Evolutionary conservation across 164 flowering plant genomes (phyloP).

Genomic region (Akebia trifoliata): DNA sequence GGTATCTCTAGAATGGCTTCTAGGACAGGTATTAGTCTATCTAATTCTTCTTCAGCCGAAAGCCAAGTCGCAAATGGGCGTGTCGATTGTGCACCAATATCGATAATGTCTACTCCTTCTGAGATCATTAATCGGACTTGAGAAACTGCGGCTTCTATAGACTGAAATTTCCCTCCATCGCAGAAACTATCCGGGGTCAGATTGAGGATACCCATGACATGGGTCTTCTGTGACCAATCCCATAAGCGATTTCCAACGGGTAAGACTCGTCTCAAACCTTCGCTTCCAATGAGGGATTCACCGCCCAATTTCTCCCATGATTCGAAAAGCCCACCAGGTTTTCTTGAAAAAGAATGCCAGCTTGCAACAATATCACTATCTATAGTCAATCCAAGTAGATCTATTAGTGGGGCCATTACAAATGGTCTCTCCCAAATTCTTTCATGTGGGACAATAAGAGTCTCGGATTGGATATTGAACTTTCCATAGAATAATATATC

Average conservation of each 20-base stretch:
- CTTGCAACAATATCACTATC: slow-evolving; percentile 56
- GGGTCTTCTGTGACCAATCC: slow-evolving; percentile 80
- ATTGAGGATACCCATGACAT: slow-evolving; percentile 84
- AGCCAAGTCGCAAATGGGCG: slow-evolving; percentile 69
- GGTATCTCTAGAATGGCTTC: slow-evolving; percentile 63
- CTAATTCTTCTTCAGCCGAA: slow-evolving; percentile 71
- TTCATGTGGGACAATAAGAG: slow-evolving; percentile 79
- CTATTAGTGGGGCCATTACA: slow-evolving; percentile 85
- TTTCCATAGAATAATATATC: slow-evolving; percentile 88
- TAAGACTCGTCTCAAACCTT: slow-evolving; percentile 72
- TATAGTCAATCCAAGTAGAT: slow-evolving; percentile 61
- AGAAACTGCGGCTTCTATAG: slow-evolving; percentile 65
- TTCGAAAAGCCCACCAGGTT: slow-evolving; percentile 52
- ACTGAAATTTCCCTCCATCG: slow-evolving; percentile 79
- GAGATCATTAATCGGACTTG: slow-evolving; percentile 62
- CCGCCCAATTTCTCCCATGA: slow-evolving; percentile 86
- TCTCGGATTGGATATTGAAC: slow-evolving; percentile 52
- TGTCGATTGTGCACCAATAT: slow-evolving; percentile 92
- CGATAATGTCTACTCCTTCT: slow-evolving; percentile 89
- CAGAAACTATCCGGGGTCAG: slow-evolving; percentile 94
- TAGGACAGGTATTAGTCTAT: slow-evolving; percentile 70
- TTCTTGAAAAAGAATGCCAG: slow-evolving; percentile 70
- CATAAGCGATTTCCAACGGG: slow-evolving; percentile 62
- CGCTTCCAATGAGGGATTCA: slow-evolving; percentile 61
- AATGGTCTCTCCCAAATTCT: slow-evolving; percentile 96